These are phyloP conservation scores for Blastobotrys capitulatus DNA, from an alignment of 1,139 yeast species.

Conservation along the genomic window DNA sequence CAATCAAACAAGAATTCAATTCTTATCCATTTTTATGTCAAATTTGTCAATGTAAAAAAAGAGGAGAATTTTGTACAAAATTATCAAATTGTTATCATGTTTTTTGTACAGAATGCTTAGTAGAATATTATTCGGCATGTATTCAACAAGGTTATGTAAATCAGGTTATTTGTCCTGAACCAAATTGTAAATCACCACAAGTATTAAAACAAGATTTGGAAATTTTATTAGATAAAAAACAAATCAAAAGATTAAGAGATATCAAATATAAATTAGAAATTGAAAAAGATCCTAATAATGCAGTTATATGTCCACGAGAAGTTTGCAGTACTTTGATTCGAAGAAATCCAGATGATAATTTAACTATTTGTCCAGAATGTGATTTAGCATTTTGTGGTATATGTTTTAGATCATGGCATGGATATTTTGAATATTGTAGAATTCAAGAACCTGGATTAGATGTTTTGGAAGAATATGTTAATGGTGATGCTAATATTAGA, in stretches of 20 bases:
- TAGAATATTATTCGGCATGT: conserved; percentile 41
- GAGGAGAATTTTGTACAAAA: conserved; percentile 43
- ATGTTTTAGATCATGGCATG: conserved; percentile 66
- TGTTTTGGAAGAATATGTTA: conserved; percentile 40
- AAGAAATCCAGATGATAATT: conserved; percentile 45
- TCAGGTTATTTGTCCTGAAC: conserved; percentile 57
- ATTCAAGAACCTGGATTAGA: conserved; percentile 40
- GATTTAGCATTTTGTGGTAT: conserved; percentile 53
- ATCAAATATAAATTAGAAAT: conserved; percentile 41
- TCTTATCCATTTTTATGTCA: conserved; percentile 47
- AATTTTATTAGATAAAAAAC: conserved; percentile 29
- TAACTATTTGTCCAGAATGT: conserved; percentile 52
- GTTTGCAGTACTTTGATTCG: conserved; percentile 44
- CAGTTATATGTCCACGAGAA: conserved; percentile 50
- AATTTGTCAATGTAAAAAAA: conserved; percentile 51
- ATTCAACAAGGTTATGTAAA: conserved; percentile 50
- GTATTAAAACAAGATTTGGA: conserved; percentile 27
- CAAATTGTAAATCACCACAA: conserved; percentile 21
- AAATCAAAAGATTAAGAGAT: conserved; percentile 38
- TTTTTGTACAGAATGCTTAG: conserved; percentile 49
- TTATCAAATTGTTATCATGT: conserved; percentile 47
- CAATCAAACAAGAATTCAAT: conserved; percentile 35
- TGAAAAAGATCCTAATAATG: conserved; percentile 46
- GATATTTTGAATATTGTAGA: conserved; percentile 46
- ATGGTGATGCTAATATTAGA: conserved; percentile 32